A percentile compares a stretch with the other conserved stretches of the same genome.
phyloP scores from a whole-genome alignment of 2,329 filamentous ascomycete species.

The Claviceps spartinae region DNA sequence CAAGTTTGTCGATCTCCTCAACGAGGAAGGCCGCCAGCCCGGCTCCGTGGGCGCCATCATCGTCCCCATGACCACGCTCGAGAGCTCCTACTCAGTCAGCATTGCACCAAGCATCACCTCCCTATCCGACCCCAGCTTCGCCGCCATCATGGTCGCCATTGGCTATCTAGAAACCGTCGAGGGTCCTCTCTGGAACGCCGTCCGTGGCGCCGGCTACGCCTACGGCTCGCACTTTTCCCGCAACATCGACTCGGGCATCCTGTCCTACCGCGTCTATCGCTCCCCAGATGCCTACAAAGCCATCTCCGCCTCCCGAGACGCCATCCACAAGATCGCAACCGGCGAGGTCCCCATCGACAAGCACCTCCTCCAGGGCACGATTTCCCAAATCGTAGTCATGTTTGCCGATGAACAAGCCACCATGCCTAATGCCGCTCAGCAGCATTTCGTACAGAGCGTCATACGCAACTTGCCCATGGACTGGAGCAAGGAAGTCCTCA shows the following conservation, averaged over 20 bases:
- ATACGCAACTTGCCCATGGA: constrained; percentile 62
- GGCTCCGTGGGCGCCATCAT: constrained; percentile 64
- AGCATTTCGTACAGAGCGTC: constrained; percentile 73
- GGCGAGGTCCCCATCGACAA: constrained; percentile 63
- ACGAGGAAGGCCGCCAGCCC: constrained; percentile 57
- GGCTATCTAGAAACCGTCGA: constrained; percentile 89
- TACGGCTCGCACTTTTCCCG: constrained; percentile 75
- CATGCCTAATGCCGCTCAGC: constrained; percentile 66
- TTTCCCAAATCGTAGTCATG: constrained; percentile 74
- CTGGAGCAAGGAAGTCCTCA: constrained; percentile 65
- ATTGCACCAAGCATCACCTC: constrained; percentile 61
- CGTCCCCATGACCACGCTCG: constrained; percentile 81
- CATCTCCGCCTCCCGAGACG: constrained; percentile 60
- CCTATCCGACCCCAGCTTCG: constrained; percentile 63
- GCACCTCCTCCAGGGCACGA: constrained; percentile 74
- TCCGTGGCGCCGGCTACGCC: constrained; percentile 84
- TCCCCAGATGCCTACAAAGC: constrained; percentile 84
- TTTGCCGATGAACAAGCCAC: constrained; percentile 84
- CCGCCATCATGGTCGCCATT: constrained; percentile 74
- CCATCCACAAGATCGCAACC: constrained; percentile 60
- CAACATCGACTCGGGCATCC: constrained; percentile 62
- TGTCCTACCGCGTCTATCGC: constrained; percentile 79
- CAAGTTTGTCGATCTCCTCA: constrained; percentile 57
- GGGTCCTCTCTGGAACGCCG: constrained; percentile 84
- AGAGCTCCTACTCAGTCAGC: constrained; percentile 78